Conservation (phyloP, 495 filamentous ascomycete genomes). For the Hyaloscypha variabilis region DNA sequence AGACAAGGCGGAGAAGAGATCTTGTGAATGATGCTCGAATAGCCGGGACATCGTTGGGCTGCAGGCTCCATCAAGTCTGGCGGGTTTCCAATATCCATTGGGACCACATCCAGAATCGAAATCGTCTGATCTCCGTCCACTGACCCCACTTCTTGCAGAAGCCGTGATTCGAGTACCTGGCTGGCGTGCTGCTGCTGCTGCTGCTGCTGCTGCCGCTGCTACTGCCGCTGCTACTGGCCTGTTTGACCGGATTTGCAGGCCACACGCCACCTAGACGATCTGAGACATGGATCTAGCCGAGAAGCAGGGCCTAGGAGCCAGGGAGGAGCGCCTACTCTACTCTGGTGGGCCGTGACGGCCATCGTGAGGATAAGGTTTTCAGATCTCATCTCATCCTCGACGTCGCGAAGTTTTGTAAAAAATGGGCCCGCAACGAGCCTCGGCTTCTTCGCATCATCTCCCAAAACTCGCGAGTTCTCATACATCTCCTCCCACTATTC, state of each 20-base stretch:
- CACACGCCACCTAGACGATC: conserved; percentile 10
- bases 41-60: neutral
- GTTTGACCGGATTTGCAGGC: neutral
- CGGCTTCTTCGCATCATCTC: neutral
- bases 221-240: neutral
- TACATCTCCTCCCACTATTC: neutral
- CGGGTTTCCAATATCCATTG: neutral
- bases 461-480: neutral
- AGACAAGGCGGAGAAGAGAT: neutral
- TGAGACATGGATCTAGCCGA: conserved; percentile 24
- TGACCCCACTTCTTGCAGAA: neutral
- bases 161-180: neutral
- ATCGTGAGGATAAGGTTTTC: conserved; percentile 7
- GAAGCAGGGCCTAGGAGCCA: neutral
- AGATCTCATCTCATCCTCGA: conserved; percentile 17
- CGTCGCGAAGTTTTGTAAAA: conserved; percentile 17
- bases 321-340: neutral
- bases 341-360: neutral
- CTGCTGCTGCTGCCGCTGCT: no score
- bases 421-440: neutral
- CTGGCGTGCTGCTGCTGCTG: no score
- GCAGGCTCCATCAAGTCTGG: neutral
- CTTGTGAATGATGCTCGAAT: conserved; percentile 11
- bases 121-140: neutral
- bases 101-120: neutral